Evolutionary conservation across 1,139 yeast species (phyloP).

Genomic region (Hansenula lynferdii): DNA sequence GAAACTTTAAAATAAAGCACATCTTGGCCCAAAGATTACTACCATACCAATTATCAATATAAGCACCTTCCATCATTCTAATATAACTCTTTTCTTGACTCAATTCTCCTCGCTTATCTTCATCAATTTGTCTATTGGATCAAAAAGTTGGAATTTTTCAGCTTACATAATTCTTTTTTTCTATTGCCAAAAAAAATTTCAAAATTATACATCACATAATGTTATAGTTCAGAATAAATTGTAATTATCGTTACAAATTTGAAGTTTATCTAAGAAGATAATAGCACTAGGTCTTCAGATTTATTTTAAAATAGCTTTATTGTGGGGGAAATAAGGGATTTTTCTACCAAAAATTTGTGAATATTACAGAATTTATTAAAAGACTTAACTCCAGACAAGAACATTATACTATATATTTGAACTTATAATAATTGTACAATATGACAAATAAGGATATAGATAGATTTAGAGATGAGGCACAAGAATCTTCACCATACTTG

Average conservation of each 20-base stretch:
- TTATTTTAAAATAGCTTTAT: too few species aligned
- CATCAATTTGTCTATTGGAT: not conserved
- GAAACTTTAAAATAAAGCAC: too few species aligned
- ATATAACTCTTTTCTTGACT: not conserved
- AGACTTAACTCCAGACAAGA: not conserved
- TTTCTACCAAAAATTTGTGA: too few species aligned
- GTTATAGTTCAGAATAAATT: too few species aligned
- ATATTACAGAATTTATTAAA: too few species aligned
- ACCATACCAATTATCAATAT: too few species aligned
- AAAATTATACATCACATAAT: not conserved
- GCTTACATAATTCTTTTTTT: slow-evolving; percentile 1
- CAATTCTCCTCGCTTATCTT: not conserved
- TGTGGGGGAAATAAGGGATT: too few species aligned
- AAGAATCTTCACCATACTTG: slow-evolving; percentile 54
- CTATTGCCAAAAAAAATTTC: not conserved
- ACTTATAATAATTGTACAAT: not conserved
- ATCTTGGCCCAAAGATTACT: too few species aligned
- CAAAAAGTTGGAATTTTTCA: not conserved
- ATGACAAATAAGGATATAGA: slow-evolving; percentile 26
- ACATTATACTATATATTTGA: not conserved
- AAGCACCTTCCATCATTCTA: too few species aligned
- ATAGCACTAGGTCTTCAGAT: too few species aligned
- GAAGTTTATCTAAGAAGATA: too few species aligned
- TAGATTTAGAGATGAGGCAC: slow-evolving; percentile 47
- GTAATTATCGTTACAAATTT: too few species aligned